Evolutionary conservation across 805 yeast species (phyloP).

Genomic region (Pichia nakasei): DNA sequence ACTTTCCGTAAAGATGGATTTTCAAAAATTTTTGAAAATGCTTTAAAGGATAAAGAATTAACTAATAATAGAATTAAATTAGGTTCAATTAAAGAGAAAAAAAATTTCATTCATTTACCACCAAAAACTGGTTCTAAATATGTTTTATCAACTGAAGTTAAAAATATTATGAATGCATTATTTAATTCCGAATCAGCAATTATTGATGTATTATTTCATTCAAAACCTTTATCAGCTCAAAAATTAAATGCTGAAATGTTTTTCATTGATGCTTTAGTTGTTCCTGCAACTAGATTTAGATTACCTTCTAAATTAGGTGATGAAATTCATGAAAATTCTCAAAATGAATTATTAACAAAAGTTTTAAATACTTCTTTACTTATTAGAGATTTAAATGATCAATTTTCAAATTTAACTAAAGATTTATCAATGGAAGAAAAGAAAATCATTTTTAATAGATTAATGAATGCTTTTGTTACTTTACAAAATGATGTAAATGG

Average conservation of each 20-base stretch:
- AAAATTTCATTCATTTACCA: constrained; percentile 32
- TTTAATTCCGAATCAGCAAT: constrained; percentile 66
- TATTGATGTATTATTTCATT: constrained; percentile 67
- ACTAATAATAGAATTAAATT: constrained; percentile 72
- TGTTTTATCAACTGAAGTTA: constrained; percentile 78
- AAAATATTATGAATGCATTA: constrained; percentile 65
- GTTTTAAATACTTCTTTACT: constrained; percentile 70
- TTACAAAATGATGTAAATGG: constrained; percentile 93
- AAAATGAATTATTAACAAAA: constrained; percentile 78
- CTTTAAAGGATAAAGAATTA: constrained; percentile 73
- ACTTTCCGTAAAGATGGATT: constrained; percentile 91
- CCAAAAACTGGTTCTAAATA: constrained; percentile 73
- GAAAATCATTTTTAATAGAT: constrained; percentile 62
- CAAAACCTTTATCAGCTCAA: constrained; percentile 52
- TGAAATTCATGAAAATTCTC: constrained; percentile 88
- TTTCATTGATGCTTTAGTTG: constrained; percentile 79
- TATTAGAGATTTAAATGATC: constrained; percentile 86
- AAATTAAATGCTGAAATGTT: constrained; percentile 68
- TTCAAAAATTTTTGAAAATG: constrained; percentile 83
- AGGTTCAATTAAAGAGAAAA: constrained; percentile 15
- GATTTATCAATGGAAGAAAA: constrained; percentile 59
- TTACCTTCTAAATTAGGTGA: constrained; percentile 96
- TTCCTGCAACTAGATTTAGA: constrained; percentile 95
- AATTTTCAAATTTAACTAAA: constrained; percentile 56
- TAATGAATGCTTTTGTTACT: constrained; percentile 93